phyloP scores from a whole-genome alignment of 345 rosid species.

The Eutrema japonicum region DNA sequence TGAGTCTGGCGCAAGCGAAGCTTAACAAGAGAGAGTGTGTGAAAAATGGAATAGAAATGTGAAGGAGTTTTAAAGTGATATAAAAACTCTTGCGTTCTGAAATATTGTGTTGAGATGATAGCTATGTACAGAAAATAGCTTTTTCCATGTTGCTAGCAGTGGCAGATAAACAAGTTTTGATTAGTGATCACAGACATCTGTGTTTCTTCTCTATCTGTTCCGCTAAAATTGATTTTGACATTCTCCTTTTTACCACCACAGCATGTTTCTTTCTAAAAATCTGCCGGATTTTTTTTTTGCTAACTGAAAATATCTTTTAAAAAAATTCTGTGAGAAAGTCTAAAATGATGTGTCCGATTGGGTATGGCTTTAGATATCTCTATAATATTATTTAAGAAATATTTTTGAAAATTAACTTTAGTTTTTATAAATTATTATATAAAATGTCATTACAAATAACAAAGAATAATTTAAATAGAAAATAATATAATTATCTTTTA shows the following conservation, averaged over 20 bases:
- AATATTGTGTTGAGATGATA: conserved; percentile 31
- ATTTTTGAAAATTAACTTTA: no score
- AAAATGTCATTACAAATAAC: no score
- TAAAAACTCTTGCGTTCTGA: background rate
- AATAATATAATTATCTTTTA: no score
- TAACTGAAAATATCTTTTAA: background rate
- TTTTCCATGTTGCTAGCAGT: conserved; percentile 13
- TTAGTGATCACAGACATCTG: conserved; percentile 11
- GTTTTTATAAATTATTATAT: no score
- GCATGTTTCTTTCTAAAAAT: background rate
- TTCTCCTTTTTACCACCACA: background rate
- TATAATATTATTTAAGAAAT: no score
- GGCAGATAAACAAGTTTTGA: conserved; percentile 27
- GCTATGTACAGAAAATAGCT: conserved; percentile 39
- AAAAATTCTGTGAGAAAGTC: background rate
- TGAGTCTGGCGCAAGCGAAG: conserved; percentile 51
- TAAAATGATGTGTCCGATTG: background rate
- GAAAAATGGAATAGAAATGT: conserved; percentile 14
- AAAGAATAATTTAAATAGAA: no score
- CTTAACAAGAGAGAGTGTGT: conserved; percentile 40
- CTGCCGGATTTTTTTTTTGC: background rate
- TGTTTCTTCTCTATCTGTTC: background rate
- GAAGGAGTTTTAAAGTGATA: conserved; percentile 16
- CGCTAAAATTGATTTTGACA: background rate
- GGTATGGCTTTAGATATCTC: background rate